Evolutionary conservation across 2,329 filamentous ascomycete genomes (phyloP), one percentile per base, ranked within the genome.

Genomic region (Neodidymelliopsis sp.): DNA sequence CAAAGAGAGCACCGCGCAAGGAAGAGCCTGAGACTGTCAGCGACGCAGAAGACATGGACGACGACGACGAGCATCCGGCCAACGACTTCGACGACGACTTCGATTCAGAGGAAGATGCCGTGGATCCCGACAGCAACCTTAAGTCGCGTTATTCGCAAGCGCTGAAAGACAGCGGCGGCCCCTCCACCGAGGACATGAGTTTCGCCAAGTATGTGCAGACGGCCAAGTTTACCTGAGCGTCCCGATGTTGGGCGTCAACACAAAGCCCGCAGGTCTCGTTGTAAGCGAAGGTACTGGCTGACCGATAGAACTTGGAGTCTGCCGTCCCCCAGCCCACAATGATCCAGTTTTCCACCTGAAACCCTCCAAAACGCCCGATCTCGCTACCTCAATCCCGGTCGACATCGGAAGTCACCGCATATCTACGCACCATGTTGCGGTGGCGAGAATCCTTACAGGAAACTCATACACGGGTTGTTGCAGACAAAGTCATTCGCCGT

Each of bases 81-180:
- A 79, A 84, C 25, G 74, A 68, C 12, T 72, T 75, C 30, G 70
- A 84, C 18, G 79, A 81, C 6, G 81, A 82, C 25, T 69, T 74
- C 27, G 64, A 68, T 16, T 83, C 83, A 13, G 82, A 85, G 18
- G 81, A 84, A 19, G 80, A 82, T 7, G 81, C 81, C 27, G 81
- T 80, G 1, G 81, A 84, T 31, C 81, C 63, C 10, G 67, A 75
- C 19, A 84, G 87, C 53, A 85, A 89, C 2, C 78, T 96, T 35
- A 85, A 89, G 66, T 78, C 84, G 38, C 80, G 91, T 56, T 97
- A 97, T 69, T 82, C 89, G 67, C 82, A 89, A 31, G 90, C 91
- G 0, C 77, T 95, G 63, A 78, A 80, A 27, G 82, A 83, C 16
- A 72, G 70, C 31, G 65, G 64, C 35, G 63, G 58, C 10, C 67